Evolutionary conservation across 2,329 filamentous ascomycete genomes (phyloP), one percentile per base, ranked within the genome.

Genomic region (Cadophora sp.): DNA sequence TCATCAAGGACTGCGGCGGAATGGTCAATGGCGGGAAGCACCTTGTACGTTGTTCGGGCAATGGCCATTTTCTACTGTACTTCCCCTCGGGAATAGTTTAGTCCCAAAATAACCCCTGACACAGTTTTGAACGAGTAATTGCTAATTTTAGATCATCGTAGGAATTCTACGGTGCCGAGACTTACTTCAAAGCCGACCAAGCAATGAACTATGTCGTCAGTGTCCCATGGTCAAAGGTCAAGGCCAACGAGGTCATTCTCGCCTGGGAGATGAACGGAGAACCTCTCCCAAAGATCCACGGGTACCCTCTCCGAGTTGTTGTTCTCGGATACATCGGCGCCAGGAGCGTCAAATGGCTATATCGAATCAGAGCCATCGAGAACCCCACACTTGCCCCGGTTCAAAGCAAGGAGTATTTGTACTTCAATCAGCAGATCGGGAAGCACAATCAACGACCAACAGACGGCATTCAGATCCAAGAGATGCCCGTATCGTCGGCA

Each of bases 1-100:
- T 92, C 1, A 88, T 93, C 76, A 91, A 92, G 70, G 79, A 87
- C 66, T 92, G 90, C 67, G 90, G 89, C 2, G 90, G 89, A 0
- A 78, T 91, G 1, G 70, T 75, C n/a, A 79, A 66, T 20, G 79
- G 81, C 1, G 87, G 81, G 0, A 84, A 87, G 66, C 88, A 93
- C 69, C 76, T 92, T 14, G 27, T 30, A 30, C 27, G 27, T 30
- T 30, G 27, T 30, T 6, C 27, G 27, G 27, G 27, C 27, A 30
- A 6, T 30, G 27, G 27, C 27, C 6, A 30, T 30, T 30, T 30
- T 6, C 27, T 30, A 30, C 27, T 30, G 3, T 30, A n/a, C n/a
- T 30, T 6, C 27, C 6, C 6, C 27, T 30, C 27, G 27, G 27
- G 27, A 30, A 6, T 30, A 30, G 4, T 30, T 30, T 30, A 30